These are phyloP conservation scores for Solanum sparsipilum DNA, from an alignment of 257 asterid species.

Conservation along the genomic window DNA sequence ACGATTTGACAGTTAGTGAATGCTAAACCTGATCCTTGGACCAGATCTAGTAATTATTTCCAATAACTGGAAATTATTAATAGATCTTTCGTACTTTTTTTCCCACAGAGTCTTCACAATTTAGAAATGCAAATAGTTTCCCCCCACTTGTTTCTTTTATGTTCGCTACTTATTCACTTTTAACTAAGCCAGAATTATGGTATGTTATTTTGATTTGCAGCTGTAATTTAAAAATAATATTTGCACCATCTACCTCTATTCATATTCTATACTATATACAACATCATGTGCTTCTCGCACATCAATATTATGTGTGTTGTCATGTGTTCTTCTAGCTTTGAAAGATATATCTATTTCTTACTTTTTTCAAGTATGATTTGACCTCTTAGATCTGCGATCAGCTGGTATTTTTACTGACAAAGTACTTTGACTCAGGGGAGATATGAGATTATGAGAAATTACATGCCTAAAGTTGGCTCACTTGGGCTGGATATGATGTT, in stretches of 20 bases:
- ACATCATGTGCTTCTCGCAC: neutral
- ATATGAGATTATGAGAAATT: constrained; percentile 77
- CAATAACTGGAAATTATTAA: neutral
- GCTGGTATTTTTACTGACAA: constrained; percentile 24
- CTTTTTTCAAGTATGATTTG: neutral
- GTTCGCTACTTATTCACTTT: neutral
- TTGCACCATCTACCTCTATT: neutral
- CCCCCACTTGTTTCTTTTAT: neutral
- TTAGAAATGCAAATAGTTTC: neutral
- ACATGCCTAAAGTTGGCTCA: constrained; percentile 98
- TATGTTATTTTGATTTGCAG: neutral
- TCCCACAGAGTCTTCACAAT: neutral
- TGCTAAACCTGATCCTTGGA: neutral
- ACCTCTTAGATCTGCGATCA: neutral
- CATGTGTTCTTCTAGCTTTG: neutral
- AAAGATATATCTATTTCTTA: neutral
- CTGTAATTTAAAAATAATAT: neutral
- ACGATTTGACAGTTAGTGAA: neutral
- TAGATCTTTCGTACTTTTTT: neutral
- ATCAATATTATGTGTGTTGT: neutral
- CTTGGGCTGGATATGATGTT: constrained; percentile 98
- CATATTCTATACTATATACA: neutral
- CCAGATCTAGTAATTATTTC: neutral
- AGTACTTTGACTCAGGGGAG: constrained; percentile 64
- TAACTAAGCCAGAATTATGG: neutral